phyloP scores from a whole-genome alignment of 1,284 basidiomycete genomes.

The Leucoagaricus sp. region DNA sequence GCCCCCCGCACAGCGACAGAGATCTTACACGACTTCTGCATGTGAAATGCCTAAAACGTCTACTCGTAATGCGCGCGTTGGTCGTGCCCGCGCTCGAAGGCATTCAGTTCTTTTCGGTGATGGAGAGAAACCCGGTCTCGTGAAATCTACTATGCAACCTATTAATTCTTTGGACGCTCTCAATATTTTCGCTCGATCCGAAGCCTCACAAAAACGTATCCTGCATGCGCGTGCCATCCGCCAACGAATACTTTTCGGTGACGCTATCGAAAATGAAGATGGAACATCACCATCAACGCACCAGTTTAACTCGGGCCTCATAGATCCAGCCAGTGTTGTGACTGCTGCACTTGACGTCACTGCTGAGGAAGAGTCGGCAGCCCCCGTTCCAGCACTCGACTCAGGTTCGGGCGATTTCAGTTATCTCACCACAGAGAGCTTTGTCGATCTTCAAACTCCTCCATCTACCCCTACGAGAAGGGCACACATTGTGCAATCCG shows the following conservation, averaged over 20 bases:
- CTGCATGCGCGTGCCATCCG: neutral
- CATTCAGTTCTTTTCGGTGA: neutral
- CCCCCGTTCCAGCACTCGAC: neutral
- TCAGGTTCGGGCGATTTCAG: neutral
- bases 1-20: neutral
- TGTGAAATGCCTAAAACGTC: neutral
- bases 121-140: neutral
- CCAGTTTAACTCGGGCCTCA: neutral
- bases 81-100: neutral
- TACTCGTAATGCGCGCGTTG: neutral
- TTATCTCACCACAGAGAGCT: neutral
- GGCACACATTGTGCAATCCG: neutral
- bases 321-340: neutral
- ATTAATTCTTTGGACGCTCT: neutral
- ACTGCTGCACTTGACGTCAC: neutral
- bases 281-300: neutral
- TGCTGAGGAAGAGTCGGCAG: neutral
- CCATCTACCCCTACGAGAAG: neutral
- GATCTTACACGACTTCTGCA: neutral
- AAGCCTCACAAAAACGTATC: neutral
- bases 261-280: neutral
- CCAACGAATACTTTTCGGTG: neutral
- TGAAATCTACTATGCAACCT: neutral
- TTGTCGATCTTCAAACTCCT: neutral
- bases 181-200: neutral